Percentiles rank a stretch among this genome's conserved stretches.
Evolutionary conservation across 2,329 filamentous ascomycete species (phyloP).

Genomic region (Diplodia seriata): DNA sequence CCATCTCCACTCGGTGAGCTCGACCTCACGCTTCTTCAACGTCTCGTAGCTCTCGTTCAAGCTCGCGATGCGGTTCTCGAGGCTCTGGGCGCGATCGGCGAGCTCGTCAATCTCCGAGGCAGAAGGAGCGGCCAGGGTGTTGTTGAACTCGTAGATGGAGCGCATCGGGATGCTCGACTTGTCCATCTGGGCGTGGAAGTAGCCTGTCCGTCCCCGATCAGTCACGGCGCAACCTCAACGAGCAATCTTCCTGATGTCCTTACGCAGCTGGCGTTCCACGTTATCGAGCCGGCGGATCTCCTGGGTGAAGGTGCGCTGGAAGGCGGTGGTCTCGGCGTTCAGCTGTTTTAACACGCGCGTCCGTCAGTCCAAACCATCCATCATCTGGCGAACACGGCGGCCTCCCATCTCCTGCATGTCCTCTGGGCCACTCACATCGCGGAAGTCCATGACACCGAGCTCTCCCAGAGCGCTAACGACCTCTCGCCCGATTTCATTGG

Average conservation of each 20-base stretch:
- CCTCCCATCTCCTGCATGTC: background rate
- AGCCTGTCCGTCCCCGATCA: slow-evolving; percentile 62
- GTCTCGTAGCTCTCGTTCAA: slow-evolving; percentile 99
- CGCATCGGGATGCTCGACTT: slow-evolving; percentile 86
- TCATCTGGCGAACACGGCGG: background rate
- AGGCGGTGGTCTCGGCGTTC: slow-evolving; percentile 90
- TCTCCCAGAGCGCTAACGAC: slow-evolving; percentile 96
- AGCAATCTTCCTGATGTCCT: slow-evolving; percentile 48
- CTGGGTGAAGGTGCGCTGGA: slow-evolving; percentile 96
- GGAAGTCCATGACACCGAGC: slow-evolving; percentile 94
- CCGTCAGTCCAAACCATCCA: background rate
- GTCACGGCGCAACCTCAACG: background rate
- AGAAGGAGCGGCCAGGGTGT: slow-evolving; percentile 84
- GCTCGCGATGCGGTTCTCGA: slow-evolving; percentile 89
- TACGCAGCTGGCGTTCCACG: slow-evolving; percentile 95
- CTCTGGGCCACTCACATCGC: slow-evolving; percentile 74
- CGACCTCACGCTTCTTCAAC: slow-evolving; percentile 95
- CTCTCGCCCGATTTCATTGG: slow-evolving; percentile 97
- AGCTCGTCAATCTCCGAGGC: slow-evolving; percentile 97
- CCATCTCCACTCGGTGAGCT: slow-evolving; percentile 98
- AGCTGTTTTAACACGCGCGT: slow-evolving; percentile 64
- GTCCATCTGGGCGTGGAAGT: slow-evolving; percentile 95
- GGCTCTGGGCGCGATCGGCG: slow-evolving; percentile 85
- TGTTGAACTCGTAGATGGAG: slow-evolving; percentile 88
- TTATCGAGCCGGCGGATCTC: slow-evolving; percentile 98